Conservation (phyloP, 176 grass and related monocot species). For the Zoysia pacifica region DNA sequence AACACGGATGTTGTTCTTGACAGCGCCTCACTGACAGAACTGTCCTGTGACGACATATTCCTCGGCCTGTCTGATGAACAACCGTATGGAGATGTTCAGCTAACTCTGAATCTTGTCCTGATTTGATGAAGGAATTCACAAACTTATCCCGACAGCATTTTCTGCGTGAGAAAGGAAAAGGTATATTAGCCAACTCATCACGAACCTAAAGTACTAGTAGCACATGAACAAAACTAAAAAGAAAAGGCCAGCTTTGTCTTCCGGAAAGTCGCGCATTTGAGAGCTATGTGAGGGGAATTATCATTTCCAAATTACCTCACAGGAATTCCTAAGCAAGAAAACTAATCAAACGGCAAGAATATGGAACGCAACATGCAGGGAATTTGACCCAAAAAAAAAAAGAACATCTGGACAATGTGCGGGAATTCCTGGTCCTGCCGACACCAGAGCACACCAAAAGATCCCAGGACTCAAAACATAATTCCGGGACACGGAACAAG, state of each 20-base stretch:
- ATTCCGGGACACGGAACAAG: conserved; percentile 30
- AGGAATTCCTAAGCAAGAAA: conserved; percentile 14
- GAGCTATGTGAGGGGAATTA: conserved; percentile 11
- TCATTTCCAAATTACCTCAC: neutral
- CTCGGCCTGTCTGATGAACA: conserved; percentile 27
- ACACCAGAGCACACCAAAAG: conserved; percentile 8
- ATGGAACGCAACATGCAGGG: neutral
- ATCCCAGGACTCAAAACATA: neutral
- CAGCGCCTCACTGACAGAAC: conserved; percentile 54
- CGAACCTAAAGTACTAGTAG: conserved; percentile 24
- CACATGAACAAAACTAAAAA: conserved; percentile 52
- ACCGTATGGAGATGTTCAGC: neutral
- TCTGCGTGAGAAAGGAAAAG: conserved; percentile 53
- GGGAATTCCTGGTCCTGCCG: conserved; percentile 17
- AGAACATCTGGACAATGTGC: conserved; percentile 28
- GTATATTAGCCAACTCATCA: conserved; percentile 22
- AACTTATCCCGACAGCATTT: conserved; percentile 44
- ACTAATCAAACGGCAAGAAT: conserved; percentile 38
- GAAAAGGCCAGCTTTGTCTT: conserved; percentile 53
- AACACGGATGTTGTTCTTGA: conserved; percentile 74
- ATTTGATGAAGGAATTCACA: conserved; percentile 42
- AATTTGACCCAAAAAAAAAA: neutral
- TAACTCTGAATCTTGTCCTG: conserved; percentile 29
- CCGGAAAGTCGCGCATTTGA: conserved; percentile 31
- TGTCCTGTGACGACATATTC: conserved; percentile 62